Evolutionary conservation across 805 yeast species (phyloP), one percentile per base, ranked within the genome.

Genomic region (Wickerhamiella musiphila): DNA sequence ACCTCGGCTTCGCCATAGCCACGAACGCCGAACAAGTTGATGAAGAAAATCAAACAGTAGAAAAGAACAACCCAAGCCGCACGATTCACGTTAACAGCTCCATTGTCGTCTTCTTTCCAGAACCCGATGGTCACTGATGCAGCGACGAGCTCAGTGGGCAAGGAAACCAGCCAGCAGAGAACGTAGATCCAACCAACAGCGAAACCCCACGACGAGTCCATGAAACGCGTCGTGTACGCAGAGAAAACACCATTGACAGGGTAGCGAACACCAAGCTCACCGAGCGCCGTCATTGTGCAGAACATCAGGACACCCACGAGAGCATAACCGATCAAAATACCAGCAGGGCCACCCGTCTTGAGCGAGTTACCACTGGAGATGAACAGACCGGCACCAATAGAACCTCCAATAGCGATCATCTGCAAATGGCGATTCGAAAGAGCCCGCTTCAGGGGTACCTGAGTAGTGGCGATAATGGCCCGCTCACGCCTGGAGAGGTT

Each of bases 361-460:
- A 76, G 60, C 2, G 76, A 65, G n/a, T 57, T 51, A 30, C 79
- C 81, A 8, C 72, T 59, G 45, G 83, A 82, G 31, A 76, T 73
- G 42, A 76, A 68, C 34, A 75, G 54, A 47, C 84, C 83, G 2
- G 82, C 73, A 43, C 84, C 84, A 32, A 74, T 69, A 41, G 77
- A 69, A 23, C 79, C 75, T 20, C 79, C 78, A 26, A 76, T 62
- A 24, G 81, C 73, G 43, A 75, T 74, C 75, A 77, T 68, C 39
- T 73, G 69, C 44, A 76, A 57, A 52, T 75, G 83, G 46, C 83
- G 61, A 8, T 58, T 45, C 42, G 52, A 53, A 33, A 63, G 57
- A 8, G 62, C 51, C 41, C 75, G 57, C 24, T 63, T 53, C 48
- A 63, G 48, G 2, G 65, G 67, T 2, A 66, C 51, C 34, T 57